Evolutionary conservation across 2,329 filamentous ascomycete species (phyloP).

Genomic region (Fusarium mangiferae): DNA sequence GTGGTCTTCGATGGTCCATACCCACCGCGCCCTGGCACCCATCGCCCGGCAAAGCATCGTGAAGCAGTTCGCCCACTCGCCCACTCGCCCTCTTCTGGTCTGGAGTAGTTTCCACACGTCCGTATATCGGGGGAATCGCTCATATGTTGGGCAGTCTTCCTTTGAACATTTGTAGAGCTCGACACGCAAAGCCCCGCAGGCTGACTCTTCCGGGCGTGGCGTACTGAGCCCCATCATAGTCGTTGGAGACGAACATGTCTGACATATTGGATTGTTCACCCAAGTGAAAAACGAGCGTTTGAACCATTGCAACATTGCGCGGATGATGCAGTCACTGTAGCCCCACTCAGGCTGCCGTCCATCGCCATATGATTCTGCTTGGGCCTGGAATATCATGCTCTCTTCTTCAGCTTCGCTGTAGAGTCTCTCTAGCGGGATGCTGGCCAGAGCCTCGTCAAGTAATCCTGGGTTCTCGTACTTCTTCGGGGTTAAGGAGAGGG

Average conservation of each 20-base stretch:
- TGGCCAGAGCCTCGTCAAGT: background rate
- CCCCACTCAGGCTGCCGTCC: background rate
- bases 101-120: background rate
- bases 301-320: background rate
- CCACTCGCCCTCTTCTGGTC: background rate
- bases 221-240: accelerated
- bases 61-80: background rate
- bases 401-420: background rate
- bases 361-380: background rate
- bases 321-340: background rate
- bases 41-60: background rate
- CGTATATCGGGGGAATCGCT: background rate
- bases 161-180: background rate
- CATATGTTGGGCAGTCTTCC: accelerated
- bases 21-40: background rate
- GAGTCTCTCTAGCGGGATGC: background rate
- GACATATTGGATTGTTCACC: background rate
- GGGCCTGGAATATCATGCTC: background rate
- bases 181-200: background rate
- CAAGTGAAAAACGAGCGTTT: background rate
- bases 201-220: background rate
- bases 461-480: background rate
- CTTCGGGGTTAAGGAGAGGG: background rate
- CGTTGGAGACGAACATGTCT: accelerated
- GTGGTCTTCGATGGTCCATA: background rate